phyloP scores from a whole-genome alignment of 2,329 filamentous ascomycete genomes.

The Phialophora macrospora region DNA sequence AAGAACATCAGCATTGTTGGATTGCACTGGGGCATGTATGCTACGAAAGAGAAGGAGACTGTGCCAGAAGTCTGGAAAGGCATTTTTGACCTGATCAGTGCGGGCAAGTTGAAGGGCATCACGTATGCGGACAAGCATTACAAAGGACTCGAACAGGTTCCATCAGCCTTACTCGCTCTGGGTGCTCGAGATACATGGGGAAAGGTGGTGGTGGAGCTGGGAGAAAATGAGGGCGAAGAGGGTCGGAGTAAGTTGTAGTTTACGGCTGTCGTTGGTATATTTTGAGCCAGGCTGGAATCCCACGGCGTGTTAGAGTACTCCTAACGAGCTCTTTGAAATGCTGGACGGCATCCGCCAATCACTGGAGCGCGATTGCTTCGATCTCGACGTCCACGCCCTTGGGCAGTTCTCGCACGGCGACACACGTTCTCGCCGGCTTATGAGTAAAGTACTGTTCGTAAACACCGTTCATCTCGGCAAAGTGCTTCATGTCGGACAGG shows the following conservation, averaged over 20 bases:
- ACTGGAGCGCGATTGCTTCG: slow-evolving; percentile 65
- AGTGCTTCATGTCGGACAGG: slow-evolving; percentile 87
- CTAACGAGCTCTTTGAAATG: slow-evolving; percentile 1
- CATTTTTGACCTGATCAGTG: slow-evolving; percentile 74
- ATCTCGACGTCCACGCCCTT: slow-evolving; percentile 68
- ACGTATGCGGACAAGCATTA: slow-evolving; percentile 82
- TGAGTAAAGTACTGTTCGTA: slow-evolving; percentile 72
- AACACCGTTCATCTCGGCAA: slow-evolving; percentile 76
- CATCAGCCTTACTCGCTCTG: slow-evolving; percentile 74
- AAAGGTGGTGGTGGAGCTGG: slow-evolving; percentile 89
- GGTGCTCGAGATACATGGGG: slow-evolving; percentile 88
- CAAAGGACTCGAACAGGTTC: slow-evolving; percentile 78
- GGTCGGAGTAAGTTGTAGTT: slow-evolving; percentile 45
- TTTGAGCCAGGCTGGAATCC: not conserved
- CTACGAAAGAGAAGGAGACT: slow-evolving; percentile 70
- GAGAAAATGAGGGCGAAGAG: slow-evolving; percentile 68
- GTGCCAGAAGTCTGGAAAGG: slow-evolving; percentile 79
- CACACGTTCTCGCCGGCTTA: slow-evolving; percentile 67
- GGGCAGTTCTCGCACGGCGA: slow-evolving; percentile 66
- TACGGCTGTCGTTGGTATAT: not conserved
- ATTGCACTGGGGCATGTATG: slow-evolving; percentile 86
- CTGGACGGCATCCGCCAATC: slow-evolving; percentile 25
- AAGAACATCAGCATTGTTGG: slow-evolving; percentile 94
- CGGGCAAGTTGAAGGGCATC: slow-evolving; percentile 80
- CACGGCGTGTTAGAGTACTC: not conserved